Percentiles rank a stretch among this genome's conserved stretches.
Conservation (phyloP, 75 land plant species). For the Sequoia sempervirens region DNA sequence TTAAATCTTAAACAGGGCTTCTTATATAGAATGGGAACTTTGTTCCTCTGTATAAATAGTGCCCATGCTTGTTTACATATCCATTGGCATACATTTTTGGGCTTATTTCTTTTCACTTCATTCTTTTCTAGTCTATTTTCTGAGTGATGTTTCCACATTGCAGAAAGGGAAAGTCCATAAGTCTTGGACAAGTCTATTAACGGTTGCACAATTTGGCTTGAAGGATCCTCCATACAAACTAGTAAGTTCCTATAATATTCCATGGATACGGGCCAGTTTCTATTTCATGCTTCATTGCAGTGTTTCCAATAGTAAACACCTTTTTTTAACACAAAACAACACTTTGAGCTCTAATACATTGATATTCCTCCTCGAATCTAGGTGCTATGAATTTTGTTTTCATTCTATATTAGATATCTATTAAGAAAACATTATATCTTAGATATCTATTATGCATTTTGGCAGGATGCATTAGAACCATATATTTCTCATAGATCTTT, state of each 20-base stretch:
- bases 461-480: constrained; percentile 84
- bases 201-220: constrained; percentile 12
- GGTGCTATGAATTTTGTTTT: neutral
- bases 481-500: constrained; percentile 75
- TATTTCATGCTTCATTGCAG: neutral
- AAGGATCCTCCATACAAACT: constrained; percentile 11
- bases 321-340: neutral
- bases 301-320: neutral
- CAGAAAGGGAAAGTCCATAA: neutral
- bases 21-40: neutral
- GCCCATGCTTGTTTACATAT: constrained; percentile 1
- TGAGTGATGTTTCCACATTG: neutral
- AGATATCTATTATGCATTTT: constrained; percentile 1
- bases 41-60: neutral
- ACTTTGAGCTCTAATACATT: neutral
- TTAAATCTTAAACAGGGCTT: neutral
- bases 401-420: neutral
- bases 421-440: too few species aligned
- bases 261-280: constrained; percentile 2
- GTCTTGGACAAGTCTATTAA: neutral
- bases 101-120: neutral
- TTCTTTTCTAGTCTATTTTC: neutral
- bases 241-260: neutral
- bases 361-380: neutral
- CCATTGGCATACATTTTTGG: neutral